Evolutionary conservation across 2,329 filamentous ascomycete genomes (phyloP), one percentile per base, ranked within the genome.

Genomic region (Pseudogymnoascus sp.): DNA sequence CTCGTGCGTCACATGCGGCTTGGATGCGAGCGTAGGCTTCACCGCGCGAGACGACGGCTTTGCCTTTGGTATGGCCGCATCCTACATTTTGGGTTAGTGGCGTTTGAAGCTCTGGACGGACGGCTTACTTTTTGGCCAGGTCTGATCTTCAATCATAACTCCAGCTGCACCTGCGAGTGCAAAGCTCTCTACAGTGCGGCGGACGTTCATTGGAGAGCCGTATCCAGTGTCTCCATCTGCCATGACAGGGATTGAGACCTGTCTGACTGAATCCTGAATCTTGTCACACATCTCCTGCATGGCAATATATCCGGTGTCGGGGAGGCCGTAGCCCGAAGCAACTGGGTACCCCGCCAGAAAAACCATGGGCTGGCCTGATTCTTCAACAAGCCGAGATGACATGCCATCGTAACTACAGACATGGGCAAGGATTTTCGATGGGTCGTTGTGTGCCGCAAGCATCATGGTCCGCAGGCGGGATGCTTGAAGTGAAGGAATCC

Each of bases 241-340:
- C 66, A 81, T 71, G 22, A 81, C 68, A 0, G 78, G 79, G 0
- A 80, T 63, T 0, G 60, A 73, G 0, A 75, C 74, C 40, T 74
- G 73, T 1, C 77, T 72, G 1, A 71, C 70, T 0, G 71, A 71
- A 63, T 81, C 78, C 61, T 79, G 76, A 53, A 81, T 76, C 67
- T 78, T 79, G 12, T 73, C 72, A 53, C 74, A 78, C 70, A 81
- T 75, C 64, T 81, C 79, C 7, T 74, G 71, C 66, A 81, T 76
- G 1, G 79, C 78, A 61, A 81, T 81, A 60, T 81, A 81, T 1
- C 79, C 79, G 0, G 79, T 78, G 65, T 81, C 78, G 0, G 79
- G 79, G 0, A 81, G 70, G 1, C 77, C 76, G 60, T 75, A 74
- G 0, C 76, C 67, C 14, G 72, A 75, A 0, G 78, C 71, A 11